phyloP scores from a whole-genome alignment of 257 asterid species.

The Primulina tabacum region DNA sequence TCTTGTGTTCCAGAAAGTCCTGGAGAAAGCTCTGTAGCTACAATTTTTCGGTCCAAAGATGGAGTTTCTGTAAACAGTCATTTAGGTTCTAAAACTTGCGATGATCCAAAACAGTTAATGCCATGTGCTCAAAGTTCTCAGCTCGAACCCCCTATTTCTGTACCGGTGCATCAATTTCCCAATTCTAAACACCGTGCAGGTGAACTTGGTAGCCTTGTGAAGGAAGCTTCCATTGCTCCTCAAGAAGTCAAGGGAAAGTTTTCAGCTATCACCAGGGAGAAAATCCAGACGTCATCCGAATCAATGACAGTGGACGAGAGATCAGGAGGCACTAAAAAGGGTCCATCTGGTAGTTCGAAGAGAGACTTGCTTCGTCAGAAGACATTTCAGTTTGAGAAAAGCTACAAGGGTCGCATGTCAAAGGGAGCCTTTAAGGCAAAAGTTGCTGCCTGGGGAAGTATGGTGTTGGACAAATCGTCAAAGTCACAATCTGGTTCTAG shows the following conservation, averaged over 20 bases:
- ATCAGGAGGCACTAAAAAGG: conserved; percentile 36
- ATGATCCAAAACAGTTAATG: conserved; percentile 21
- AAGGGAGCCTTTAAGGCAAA: conserved; percentile 71
- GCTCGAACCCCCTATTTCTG: conserved; percentile 26
- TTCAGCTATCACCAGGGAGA: conserved; percentile 29
- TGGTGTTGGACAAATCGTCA: conserved; percentile 55
- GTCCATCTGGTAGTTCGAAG: conserved; percentile 40
- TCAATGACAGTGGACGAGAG: conserved; percentile 39
- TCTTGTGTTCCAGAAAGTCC: conserved; percentile 29
- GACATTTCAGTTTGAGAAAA: conserved; percentile 59
- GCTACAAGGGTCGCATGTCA: conserved; percentile 48
- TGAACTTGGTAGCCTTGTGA: conserved; percentile 24
- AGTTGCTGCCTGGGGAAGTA: conserved; percentile 61
- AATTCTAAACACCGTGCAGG: conserved; percentile 24
- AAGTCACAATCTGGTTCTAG: conserved; percentile 43
- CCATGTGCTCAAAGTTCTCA: conserved; percentile 27
- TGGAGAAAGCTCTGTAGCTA: conserved; percentile 24
- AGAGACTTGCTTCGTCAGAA: conserved; percentile 64
- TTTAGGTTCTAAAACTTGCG: conserved; percentile 27
- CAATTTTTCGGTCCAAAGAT: conserved; percentile 21
- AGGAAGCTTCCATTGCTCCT: conserved; percentile 33
- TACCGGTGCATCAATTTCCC: conserved; percentile 24
- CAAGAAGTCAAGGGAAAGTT: conserved; percentile 40
- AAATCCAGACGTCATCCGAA: conserved; percentile 24
- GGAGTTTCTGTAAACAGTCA: conserved; percentile 31